Evolutionary conservation across 1,284 basidiomycete species (phyloP), one percentile per base, ranked within the genome.

Genomic region (Trichosporon ovoides): DNA sequence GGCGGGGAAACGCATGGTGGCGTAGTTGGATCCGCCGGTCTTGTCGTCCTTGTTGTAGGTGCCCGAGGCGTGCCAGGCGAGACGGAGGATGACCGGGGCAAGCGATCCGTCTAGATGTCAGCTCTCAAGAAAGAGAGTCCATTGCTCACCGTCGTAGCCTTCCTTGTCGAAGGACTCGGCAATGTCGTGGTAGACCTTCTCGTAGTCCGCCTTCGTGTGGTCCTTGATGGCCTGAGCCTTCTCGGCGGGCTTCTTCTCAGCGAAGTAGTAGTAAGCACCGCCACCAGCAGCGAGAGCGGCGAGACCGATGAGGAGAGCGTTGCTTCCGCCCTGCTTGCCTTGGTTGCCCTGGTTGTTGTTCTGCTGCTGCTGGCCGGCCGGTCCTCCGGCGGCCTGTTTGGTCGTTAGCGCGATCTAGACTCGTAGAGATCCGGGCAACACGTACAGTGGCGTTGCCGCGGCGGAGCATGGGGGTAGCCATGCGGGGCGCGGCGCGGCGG

Each of bases 1-100:
- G 36, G 88, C 86, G 67, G 86, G 83, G 79, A 94, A 96, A 61
- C 91, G 88, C 92, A 96, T 95, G 33, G 92, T 94, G 13, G 93
- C 92, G 67, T 90, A 91, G 82, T 95, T 94, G 81, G 78, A 80
- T 73, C 94, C 94, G 65, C 95, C 94, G 18, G 90, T 88, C 66
- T 86, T 85, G 66, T 84, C 81, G 2, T 87, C 83, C 81, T 92
- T 91, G 80, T 94, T 88, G 71, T 88, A 94, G 1, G 94, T 97
- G 52, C 94, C 94, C 50, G 89, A 88, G 12, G 86, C 75, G 77
- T 94, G 91, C 91, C 94, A 97, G 28, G 93, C 94, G 57, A 98
- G 85, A 75, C 95, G 91, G 58, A 98, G 82, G 56, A 98, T 77
- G 46, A 98, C 86, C 43, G 93, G 93, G 18, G 87, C 93, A 67